Base-by-base conservation (phyloP, 805 yeast genomes). In the Candida suzukii region DNA sequence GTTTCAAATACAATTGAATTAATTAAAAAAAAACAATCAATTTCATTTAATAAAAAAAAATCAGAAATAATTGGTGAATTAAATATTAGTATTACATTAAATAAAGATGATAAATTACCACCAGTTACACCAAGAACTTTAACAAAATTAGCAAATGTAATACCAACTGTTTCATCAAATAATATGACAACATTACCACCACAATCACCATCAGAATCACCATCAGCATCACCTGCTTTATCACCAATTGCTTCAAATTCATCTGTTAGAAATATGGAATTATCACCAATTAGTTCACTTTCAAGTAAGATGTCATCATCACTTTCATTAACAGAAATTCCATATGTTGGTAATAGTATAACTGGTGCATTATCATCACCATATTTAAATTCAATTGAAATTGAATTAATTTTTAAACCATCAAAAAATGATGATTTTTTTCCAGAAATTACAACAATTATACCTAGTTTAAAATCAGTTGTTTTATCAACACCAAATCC, bases 401-500 rank as follows among this genome's bases (percentile, higher is more conserved):
- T 52, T 4, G 39, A 41, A 17, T 35, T 52, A 18, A 22, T 33
- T n/a, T 50, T 35, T 36, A 37, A 31, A n/a, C 46, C 48, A 5
- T 32, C 41, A 9, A 9, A 16, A n/a, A 4, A 20, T 5, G 36
- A 21, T 20, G 12, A 20, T 4, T 21, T 3, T 3, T 41, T 47
- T 2, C 56, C 56, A 9, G 54, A 51, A n/a, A 40, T 51, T 3
- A 14, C 35, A 3, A 19, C 41, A 1, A 24, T 52, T 5, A 39
- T 43, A 4, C 53, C 56, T 9, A 30, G 26, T 20, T 39, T 52
- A 22, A 38, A 37, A 33, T 41, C 46, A 3, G 42, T 50, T 16
- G 49, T 48, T 13, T 37, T 53, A 7, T 43, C 47, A 22, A 50
- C 56, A 6, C 43, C 47, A 4, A 42, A 39, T 17, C 42, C 53